A percentile compares a stretch with the other conserved stretches of the same genome.
These are phyloP conservation scores for Epichloe glyceriae DNA, from an alignment of 2,329 filamentous ascomycete species.

Conservation along the genomic window DNA sequence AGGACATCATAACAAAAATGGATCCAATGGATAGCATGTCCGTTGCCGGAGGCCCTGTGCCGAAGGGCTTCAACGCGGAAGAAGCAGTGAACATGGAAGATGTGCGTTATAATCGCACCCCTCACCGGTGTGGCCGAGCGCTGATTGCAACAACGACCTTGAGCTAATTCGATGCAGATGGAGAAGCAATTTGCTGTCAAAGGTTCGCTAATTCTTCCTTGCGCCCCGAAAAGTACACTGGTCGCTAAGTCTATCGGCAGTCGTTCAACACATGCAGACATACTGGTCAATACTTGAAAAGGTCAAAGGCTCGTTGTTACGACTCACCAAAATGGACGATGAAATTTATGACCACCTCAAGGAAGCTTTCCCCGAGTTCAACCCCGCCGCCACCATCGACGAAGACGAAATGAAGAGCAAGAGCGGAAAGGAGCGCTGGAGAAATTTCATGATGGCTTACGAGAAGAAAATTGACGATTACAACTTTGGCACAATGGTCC, in stretches of 20 bases:
- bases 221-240: background rate
- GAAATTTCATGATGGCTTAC: conserved; percentile 85
- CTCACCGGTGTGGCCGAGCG: background rate
- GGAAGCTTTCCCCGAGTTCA: conserved; percentile 82
- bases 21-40: conserved; percentile 28
- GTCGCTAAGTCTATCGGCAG: conserved; percentile 22
- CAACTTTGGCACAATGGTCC: conserved; percentile 94
- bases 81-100: conserved; percentile 42
- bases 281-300: conserved; percentile 95
- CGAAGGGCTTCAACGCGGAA: conserved; percentile 48
- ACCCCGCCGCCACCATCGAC: conserved; percentile 65
- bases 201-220: conserved; percentile 34
- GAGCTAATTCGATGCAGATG: conserved; percentile 43
- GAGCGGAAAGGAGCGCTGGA: conserved; percentile 84
- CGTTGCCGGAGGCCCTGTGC: conserved; percentile 19
- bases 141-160: background rate
- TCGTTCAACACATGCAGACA: conserved; percentile 89
- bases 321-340: conserved; percentile 87
- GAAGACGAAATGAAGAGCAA: conserved; percentile 99
- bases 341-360: conserved; percentile 87
- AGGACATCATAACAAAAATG: conserved; percentile 14
- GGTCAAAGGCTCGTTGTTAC: conserved; percentile 74
- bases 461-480: conserved; percentile 94
- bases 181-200: conserved; percentile 99
- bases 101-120: conserved; percentile 25